Conservation (phyloP, 495 filamentous ascomycete genomes). For the Lasiosphaeris hirsuta region DNA sequence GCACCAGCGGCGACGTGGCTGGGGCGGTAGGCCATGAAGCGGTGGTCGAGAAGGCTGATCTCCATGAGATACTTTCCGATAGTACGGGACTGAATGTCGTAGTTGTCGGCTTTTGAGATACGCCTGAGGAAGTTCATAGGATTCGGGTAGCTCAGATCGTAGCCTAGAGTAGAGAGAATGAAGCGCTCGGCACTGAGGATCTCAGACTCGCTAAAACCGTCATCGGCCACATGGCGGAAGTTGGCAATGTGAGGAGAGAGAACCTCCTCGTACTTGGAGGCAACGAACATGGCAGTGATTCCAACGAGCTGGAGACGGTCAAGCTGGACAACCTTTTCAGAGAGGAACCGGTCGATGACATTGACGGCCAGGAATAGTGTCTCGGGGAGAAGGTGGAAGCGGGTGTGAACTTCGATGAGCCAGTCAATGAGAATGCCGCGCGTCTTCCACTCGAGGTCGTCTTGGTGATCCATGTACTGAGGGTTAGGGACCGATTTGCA, state of each 20-base stretch:
- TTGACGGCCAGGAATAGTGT: constrained; percentile 96
- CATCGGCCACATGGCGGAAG: constrained; percentile 94
- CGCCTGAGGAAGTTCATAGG: constrained; percentile 99
- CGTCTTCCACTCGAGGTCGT: constrained; percentile 96
- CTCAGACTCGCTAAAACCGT: constrained; percentile 92
- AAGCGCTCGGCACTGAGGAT: constrained; percentile 97
- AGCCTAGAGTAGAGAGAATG: constrained; percentile 83
- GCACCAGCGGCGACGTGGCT: constrained; percentile 87
- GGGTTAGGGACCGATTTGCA: constrained; percentile 80
- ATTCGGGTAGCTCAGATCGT: constrained; percentile 97
- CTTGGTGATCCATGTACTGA: constrained; percentile 89
- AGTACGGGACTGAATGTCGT: constrained; percentile 95
- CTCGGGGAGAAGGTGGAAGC: constrained; percentile 95
- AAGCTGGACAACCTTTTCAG: constrained; percentile 85
- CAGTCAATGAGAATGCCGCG: constrained; percentile 96
- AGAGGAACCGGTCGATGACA: constrained; percentile 96
- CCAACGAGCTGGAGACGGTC: constrained; percentile 95
- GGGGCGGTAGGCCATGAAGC: constrained; percentile 80
- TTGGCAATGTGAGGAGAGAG: constrained; percentile 94
- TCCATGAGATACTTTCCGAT: constrained; percentile 98
- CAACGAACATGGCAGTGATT: constrained; percentile 98
- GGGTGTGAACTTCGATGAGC: constrained; percentile 96
- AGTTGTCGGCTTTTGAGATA: constrained; percentile 97
- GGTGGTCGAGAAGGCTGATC: constrained; percentile 90
- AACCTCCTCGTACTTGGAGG: constrained; percentile 97